Evolutionary conservation across 495 filamentous ascomycete genomes (phyloP).

Genomic region (Tuber calosporum): DNA sequence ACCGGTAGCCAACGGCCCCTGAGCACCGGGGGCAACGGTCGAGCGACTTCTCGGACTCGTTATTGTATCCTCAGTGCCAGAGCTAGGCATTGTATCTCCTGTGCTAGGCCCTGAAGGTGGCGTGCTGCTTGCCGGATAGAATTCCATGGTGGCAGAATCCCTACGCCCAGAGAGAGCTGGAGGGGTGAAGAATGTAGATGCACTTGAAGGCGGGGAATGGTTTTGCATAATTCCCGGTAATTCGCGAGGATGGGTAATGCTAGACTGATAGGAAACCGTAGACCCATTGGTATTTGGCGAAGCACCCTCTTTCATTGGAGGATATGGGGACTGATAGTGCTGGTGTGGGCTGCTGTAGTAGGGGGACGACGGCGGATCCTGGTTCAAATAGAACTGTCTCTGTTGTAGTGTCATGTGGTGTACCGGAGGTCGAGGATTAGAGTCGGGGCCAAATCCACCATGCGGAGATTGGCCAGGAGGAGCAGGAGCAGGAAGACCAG

Average conservation of each 20-base stretch:
- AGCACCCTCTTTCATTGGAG: slow-evolving; percentile 34
- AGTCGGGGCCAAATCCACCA: slow-evolving; percentile 32
- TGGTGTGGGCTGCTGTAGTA: slow-evolving; percentile 28
- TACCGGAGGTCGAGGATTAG: slow-evolving; percentile 36
- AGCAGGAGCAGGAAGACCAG: slow-evolving; percentile 16
- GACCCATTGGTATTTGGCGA: slow-evolving; percentile 20
- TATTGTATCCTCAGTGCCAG: slow-evolving; percentile 36
- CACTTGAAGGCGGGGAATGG: slow-evolving; percentile 18
- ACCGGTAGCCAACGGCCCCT: slow-evolving; percentile 31
- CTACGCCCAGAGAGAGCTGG: slow-evolving; percentile 28
- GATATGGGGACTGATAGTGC: slow-evolving; percentile 26
- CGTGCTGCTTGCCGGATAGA: slow-evolving; percentile 31
- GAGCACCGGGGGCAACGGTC: slow-evolving; percentile 32
- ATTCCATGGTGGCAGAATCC: slow-evolving; percentile 29
- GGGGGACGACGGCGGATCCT: slow-evolving; percentile 15
- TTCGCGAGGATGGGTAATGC: slow-evolving; percentile 23
- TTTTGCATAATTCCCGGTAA: slow-evolving; percentile 21
- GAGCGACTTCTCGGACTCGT: slow-evolving; percentile 27
- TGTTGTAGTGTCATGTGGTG: slow-evolving; percentile 35
- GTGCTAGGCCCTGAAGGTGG: slow-evolving; percentile 39
- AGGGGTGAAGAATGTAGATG: slow-evolving; percentile 34
- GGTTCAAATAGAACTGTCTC: slow-evolving; percentile 25
- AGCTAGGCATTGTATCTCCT: slow-evolving; percentile 38
- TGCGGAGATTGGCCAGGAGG: slow-evolving; percentile 26
- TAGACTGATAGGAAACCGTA: slow-evolving; percentile 19